Evolutionary conservation across 768 basidiomycete genomes (phyloP).

Genomic region (Leucosporidium creatinivorum): DNA sequence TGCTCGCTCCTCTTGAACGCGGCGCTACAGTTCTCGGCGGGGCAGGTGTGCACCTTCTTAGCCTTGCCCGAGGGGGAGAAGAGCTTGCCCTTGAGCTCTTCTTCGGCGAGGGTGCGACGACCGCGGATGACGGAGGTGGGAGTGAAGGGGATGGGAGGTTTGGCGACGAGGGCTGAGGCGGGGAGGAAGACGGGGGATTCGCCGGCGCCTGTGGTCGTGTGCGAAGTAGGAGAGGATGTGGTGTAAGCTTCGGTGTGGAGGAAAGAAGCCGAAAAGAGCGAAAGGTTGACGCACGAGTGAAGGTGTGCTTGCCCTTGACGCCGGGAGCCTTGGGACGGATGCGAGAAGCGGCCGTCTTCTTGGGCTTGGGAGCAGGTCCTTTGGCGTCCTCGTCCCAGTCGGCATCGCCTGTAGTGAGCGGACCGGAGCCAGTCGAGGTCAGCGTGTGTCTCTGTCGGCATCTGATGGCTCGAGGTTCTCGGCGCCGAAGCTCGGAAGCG

Average conservation of each 20-base stretch:
- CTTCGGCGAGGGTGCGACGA: conserved; percentile 1
- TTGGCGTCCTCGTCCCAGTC: background rate
- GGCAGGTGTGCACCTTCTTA: conserved; percentile 26
- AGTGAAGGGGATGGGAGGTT: conserved; percentile 19
- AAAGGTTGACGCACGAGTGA: background rate
- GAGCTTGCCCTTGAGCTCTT: background rate
- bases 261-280: background rate
- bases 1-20: conserved; percentile 86
- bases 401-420: background rate
- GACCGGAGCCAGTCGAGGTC: background rate
- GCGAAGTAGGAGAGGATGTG: background rate
- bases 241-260: background rate
- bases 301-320: background rate
- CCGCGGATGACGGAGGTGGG: conserved; percentile 27
- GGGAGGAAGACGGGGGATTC: conserved; percentile 8
- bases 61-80: conserved; percentile 5
- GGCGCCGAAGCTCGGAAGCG: too few relatives aligned
- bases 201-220: background rate
- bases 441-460: background rate
- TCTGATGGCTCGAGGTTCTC: background rate
- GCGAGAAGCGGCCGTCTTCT: background rate
- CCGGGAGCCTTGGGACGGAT: background rate
- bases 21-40: conserved; percentile 56
- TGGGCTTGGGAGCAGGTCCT: background rate
- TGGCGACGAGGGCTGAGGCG: conserved; percentile 6